Base-by-base conservation (phyloP, 371 early-diverging fungal genomes). In the Massospora cicadina region DNA sequence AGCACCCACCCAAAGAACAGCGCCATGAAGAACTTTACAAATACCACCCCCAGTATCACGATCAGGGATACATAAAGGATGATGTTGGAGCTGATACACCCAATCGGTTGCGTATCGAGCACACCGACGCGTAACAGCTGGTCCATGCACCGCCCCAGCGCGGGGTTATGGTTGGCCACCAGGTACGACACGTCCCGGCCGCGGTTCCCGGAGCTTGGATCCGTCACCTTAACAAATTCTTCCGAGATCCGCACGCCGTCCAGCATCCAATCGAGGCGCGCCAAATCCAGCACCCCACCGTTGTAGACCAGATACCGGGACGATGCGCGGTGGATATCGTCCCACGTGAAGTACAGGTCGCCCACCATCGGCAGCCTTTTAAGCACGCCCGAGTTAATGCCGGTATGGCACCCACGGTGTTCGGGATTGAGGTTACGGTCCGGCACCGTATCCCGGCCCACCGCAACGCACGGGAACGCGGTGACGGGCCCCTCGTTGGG, bases 1-100 rank as follows among this genome's bases (percentile, higher is more conserved):
- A 88, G 71, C 53, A 83, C 79, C 90, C 90, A 91, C 12, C 84
- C 86, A 77, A 91, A 91, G 33, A 86, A 76, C 25, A 90, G 68
- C 0, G 92, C 90, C 76, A 91, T 73, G 54, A 87, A 72, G 73
- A 91, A 91, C 67, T 86, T 88, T 69, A 81, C 81, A 69, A 89
- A 61, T 24, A 91, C 89, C 0, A 86, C 85, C 33, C 86, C 82
- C 25, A 90, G 68, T 65, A 89, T 88, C 56, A 90, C 83, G 26
- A 84, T 79, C 25, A 90, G 73, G 7, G 88, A 87, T 3, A 85
- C 78, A 70, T 82, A 88, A 1, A 88, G 74, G 10, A 86, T 81
- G 55, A 89, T 83, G 68, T 87, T 85, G 2, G 88, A 81, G 30
- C 82, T 77, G 57, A 90, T 84, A 70, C 90, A 90, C 0, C 90